phyloP scores from a whole-genome alignment of 192 early-diverging fungal genomes.

The Podila clonocystis region DNA sequence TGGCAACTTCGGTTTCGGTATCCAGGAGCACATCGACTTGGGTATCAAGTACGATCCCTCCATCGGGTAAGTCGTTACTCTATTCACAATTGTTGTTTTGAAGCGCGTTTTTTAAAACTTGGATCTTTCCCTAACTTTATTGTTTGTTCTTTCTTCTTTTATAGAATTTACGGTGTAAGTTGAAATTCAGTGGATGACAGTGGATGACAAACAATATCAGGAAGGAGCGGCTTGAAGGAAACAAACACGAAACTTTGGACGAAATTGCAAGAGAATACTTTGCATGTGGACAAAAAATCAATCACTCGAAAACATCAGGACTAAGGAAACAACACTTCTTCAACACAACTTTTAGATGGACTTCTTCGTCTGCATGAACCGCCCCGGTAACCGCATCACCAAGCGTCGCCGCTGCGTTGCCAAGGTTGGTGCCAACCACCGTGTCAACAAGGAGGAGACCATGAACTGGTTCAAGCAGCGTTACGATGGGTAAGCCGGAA shows the following conservation, averaged over 20 bases:
- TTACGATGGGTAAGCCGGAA: conserved; percentile 58
- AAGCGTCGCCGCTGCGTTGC: conserved; percentile 89
- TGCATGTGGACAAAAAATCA: too few relatives aligned
- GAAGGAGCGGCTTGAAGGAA: too few relatives aligned
- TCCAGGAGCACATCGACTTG: conserved; percentile 99
- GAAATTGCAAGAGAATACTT: too few relatives aligned
- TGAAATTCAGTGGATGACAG: neutral
- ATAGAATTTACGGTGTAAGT: conserved; percentile 61
- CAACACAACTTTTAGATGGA: conserved; percentile 70
- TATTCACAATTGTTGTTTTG: too few relatives aligned
- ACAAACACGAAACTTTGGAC: too few relatives aligned
- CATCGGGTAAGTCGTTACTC: conserved; percentile 68
- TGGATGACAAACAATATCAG: too few relatives aligned
- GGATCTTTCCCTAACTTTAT: neutral
- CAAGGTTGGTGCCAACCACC: conserved; percentile 91
- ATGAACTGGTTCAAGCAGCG: conserved; percentile 98
- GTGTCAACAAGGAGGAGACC: conserved; percentile 96
- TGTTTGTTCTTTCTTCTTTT: neutral
- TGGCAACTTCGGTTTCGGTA: conserved; percentile 99
- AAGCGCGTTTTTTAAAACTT: neutral
- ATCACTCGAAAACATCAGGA: too few relatives aligned
- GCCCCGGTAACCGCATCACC: conserved; percentile 95
- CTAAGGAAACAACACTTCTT: too few relatives aligned
- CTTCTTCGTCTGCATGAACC: conserved; percentile 99
- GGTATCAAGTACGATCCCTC: conserved; percentile 99